phyloP scores from a whole-genome alignment of 2,329 filamentous ascomycete species.

The Claviceps pazoutovae region DNA sequence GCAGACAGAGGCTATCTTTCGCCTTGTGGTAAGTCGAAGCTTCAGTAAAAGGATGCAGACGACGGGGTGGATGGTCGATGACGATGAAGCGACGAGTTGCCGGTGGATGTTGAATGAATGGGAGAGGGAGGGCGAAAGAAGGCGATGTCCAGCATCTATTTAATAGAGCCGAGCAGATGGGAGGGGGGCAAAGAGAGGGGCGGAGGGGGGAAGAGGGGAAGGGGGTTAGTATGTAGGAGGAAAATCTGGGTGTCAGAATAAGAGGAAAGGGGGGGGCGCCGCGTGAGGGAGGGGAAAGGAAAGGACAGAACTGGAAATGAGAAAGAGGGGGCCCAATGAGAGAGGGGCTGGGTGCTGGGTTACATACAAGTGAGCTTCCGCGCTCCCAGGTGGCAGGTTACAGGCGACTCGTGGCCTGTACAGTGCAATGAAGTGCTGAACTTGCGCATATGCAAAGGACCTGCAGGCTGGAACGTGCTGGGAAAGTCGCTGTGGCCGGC shows the following conservation, averaged over 20 bases:
- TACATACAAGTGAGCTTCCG: too few species aligned
- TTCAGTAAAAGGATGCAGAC: constrained; percentile 14
- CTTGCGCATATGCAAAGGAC: neutral
- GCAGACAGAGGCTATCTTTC: constrained; percentile 16
- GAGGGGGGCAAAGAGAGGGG: constrained; percentile 1
- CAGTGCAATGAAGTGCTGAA: neutral
- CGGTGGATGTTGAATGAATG: constrained; percentile 9
- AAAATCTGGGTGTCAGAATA: constrained; percentile 9
- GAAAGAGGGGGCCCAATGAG: constrained; percentile 8
- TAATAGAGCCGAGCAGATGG: constrained; percentile 7
- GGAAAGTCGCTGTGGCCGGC: constrained; percentile 7
- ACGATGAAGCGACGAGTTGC: constrained; percentile 10
- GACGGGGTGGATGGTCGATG: constrained; percentile 7
- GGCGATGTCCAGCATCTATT: constrained; percentile 9
- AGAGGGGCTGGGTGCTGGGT: constrained; percentile 12
- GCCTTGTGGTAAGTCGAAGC: constrained; percentile 14
- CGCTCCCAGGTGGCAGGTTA: neutral
- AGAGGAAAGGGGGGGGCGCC: constrained; percentile 7
- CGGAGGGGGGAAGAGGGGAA: constrained; percentile 5
- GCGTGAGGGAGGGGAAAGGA: constrained; percentile 1
- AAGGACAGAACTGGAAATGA: constrained; percentile 8
- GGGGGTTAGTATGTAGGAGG: constrained; percentile 3
- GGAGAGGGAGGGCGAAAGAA: constrained; percentile 12
- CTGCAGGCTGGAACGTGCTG: constrained; percentile 4
- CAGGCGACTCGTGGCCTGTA: neutral